These are phyloP conservation scores for Pichia manshurica DNA, from an alignment of 805 yeast species.

Conservation along the genomic window DNA sequence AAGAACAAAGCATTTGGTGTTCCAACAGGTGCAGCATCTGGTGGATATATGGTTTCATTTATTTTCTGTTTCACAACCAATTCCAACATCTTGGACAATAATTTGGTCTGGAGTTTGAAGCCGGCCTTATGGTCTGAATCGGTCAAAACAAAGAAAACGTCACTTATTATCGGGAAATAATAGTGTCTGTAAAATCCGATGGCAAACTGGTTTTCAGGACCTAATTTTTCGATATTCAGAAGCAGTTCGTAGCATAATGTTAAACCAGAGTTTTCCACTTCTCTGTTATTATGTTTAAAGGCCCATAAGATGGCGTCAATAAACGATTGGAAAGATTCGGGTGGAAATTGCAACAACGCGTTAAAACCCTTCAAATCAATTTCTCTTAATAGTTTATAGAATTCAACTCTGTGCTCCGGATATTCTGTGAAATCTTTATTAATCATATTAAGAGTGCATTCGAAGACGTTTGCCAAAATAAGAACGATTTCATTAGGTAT, in stretches of 20 bases:
- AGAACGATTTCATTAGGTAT: conserved; percentile 86
- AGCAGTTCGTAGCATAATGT: conserved; percentile 77
- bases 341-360: conserved; percentile 82
- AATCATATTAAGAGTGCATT: conserved; percentile 92
- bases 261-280: conserved; percentile 90
- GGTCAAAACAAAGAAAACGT: conserved; percentile 87
- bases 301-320: conserved; percentile 98
- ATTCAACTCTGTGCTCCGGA: conserved; percentile 97
- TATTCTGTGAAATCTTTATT: conserved; percentile 92
- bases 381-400: conserved; percentile 82
- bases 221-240: conserved; percentile 75
- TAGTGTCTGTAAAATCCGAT: conserved; percentile 83
- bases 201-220: conserved; percentile 59
- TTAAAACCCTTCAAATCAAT: conserved; percentile 80
- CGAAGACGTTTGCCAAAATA: conserved; percentile 86
- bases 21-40: conserved; percentile 80
- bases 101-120: conserved; percentile 77
- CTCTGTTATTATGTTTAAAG: conserved; percentile 94
- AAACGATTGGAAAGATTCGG: conserved; percentile 84
- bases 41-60: conserved; percentile 67
- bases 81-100: conserved; percentile 77
- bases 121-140: conserved; percentile 98
- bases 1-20: conserved; percentile 75
- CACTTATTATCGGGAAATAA: conserved; percentile 83
- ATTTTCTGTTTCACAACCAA: conserved; percentile 75